Evolutionary conservation across 192 early-diverging fungal species (phyloP), one percentile per base, ranked within the genome.

Genomic region (Backusella australiensis): DNA sequence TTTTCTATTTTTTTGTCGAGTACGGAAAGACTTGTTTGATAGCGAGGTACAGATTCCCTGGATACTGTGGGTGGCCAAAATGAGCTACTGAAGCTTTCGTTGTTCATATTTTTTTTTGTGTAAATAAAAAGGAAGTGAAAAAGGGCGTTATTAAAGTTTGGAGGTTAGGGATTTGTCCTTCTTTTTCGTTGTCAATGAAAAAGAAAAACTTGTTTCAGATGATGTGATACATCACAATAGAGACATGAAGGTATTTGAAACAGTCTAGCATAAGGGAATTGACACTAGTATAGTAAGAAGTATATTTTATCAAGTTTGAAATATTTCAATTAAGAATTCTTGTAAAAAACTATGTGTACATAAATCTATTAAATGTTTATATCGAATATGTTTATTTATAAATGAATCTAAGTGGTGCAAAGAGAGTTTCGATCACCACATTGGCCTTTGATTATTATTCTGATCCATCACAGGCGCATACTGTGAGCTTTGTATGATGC

Each of bases 51-150:
- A 0, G 17, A n/a, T 3, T 49, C 39, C 3, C 15, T 39, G 8
- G 46, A 46, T 17, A 44, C 21, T 15, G 29, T 39, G 21, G 75
- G 68, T 6, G 75, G n/a, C 75, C 75, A 76, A 26, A 76, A 76
- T n/a, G 75, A 49, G 23, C 12, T 29, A 4, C 56, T 59, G 11
- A 59, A 59, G 4, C 21, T 21, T 21, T 23, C 53, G 8, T 1
- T 21, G 21, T 9, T 59, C 56, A 59, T 59, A 26, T 14, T 63
- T 29, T 12, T 29, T 12, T 39, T 38, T 32, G 3, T 32, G 32
- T 32, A 3, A 32, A 56, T 11, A 0, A 53, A 23, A 21, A 21
- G n/a, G n/a, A 53, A 26, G 53, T 23, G 53, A 56, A 8, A 56
- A 56, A 12, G 7, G 53, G 38, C 38, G 38, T 39, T 44, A 4